These are phyloP conservation scores for Knoxdaviesia capensis DNA, from an alignment of 2,329 filamentous ascomycete species.

Conservation along the genomic window DNA sequence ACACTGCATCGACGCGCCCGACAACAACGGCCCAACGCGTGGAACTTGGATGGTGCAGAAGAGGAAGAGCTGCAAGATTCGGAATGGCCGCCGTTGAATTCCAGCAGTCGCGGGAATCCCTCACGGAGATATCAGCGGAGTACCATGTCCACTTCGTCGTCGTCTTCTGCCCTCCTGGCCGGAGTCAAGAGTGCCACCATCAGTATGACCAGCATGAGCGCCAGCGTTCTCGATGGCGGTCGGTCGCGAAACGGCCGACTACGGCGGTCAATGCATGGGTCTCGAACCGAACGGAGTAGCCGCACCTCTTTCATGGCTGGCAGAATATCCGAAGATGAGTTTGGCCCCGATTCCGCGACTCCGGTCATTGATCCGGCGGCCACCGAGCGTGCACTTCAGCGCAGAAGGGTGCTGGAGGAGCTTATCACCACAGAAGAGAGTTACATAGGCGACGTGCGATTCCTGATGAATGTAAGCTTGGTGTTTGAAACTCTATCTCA, in stretches of 20 bases:
- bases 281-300: slow-evolving; percentile 41
- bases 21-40: slow-evolving; percentile 13
- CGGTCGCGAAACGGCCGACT: neutral
- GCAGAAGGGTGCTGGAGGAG: slow-evolving; percentile 68
- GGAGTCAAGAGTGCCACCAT: slow-evolving; percentile 64
- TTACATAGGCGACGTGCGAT: slow-evolving; percentile 74
- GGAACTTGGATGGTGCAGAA: too few species aligned
- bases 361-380: slow-evolving; percentile 42
- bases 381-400: slow-evolving; percentile 50
- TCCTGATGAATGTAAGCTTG: slow-evolving; percentile 56
- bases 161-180: slow-evolving; percentile 63
- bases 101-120: too few species aligned
- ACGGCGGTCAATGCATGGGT: slow-evolving; percentile 14
- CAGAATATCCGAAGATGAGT: slow-evolving; percentile 43
- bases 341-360: slow-evolving; percentile 12
- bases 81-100: too few species aligned
- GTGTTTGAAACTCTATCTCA: neutral
- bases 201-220: slow-evolving; percentile 54
- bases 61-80: too few species aligned
- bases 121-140: slow-evolving; percentile 11
- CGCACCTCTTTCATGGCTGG: slow-evolving; percentile 34
- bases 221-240: slow-evolving; percentile 27
- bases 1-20: slow-evolving; percentile 39
- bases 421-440: slow-evolving; percentile 70
- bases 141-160: slow-evolving; percentile 45